A percentile compares a stretch with the other conserved stretches of the same genome.
These are phyloP conservation scores for Pelargonium citronellum DNA, from an alignment of 441 rosid genomes.

Conservation along the genomic window DNA sequence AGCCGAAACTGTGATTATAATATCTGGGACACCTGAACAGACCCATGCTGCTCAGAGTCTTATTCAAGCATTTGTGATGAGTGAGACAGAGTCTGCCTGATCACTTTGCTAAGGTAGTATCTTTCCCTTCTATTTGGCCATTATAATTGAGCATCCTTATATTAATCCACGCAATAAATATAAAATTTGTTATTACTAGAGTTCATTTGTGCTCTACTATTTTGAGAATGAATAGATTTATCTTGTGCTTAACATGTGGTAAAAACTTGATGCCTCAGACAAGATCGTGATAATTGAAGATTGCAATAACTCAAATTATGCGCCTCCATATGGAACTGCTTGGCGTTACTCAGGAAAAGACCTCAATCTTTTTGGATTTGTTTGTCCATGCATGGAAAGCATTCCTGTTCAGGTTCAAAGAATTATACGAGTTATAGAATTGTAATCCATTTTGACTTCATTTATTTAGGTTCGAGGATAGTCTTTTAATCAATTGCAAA, in stretches of 20 bases:
- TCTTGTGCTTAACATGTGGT: constrained; percentile 6
- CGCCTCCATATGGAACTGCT: constrained; percentile 21
- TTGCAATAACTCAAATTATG: constrained; percentile 16
- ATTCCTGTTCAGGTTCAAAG: constrained; percentile 19
- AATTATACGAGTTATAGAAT: constrained; percentile 3
- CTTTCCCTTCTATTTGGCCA: constrained; percentile 3
- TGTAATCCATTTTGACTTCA: constrained; percentile 14
- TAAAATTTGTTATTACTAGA: neutral
- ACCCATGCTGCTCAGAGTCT: constrained; percentile 82
- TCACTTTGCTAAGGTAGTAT: constrained; percentile 23
- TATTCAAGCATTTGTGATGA: constrained; percentile 74
- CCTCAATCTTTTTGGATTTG: constrained; percentile 11
- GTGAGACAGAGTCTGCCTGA: constrained; percentile 50
- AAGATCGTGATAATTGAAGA: constrained; percentile 25
- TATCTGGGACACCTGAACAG: constrained; percentile 87
- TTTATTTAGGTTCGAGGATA: neutral
- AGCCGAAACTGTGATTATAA: constrained; percentile 51
- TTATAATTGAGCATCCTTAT: constrained; percentile 6
- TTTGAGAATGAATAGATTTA: constrained; percentile 14
- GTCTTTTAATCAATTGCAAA: neutral
- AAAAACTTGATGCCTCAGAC: constrained; percentile 13
- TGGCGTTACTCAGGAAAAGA: constrained; percentile 24
- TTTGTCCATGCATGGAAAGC: constrained; percentile 12
- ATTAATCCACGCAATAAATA: neutral
- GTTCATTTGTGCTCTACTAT: neutral